A percentile compares a stretch with the other conserved stretches of the same genome.
phyloP scores from a whole-genome alignment of 73 alveolate genomes.

The Loxodes magnus region DNA sequence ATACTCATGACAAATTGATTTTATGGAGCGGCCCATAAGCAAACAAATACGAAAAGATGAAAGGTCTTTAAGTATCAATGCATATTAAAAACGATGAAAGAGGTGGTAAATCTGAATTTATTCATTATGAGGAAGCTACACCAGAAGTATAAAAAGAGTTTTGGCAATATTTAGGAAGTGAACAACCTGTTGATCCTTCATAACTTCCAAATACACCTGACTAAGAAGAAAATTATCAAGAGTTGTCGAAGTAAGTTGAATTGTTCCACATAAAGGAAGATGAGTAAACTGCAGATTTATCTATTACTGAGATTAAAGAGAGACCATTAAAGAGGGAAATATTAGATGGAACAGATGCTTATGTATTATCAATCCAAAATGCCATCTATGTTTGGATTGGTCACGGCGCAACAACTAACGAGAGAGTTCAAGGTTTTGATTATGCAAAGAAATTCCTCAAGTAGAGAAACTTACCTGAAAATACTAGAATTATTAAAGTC shows the following conservation, averaged over 20 bases:
- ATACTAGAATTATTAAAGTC: slow-evolving; percentile 18
- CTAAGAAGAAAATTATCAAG: too few relatives aligned
- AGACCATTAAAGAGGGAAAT: slow-evolving; percentile 28
- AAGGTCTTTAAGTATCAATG: slow-evolving; percentile 27
- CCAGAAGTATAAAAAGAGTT: slow-evolving; percentile 23
- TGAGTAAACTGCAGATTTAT: too few relatives aligned
- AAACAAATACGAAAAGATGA: slow-evolving; percentile 25
- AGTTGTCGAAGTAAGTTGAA: too few relatives aligned
- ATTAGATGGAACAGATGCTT: slow-evolving; percentile 30
- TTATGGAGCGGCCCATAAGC: slow-evolving; percentile 39
- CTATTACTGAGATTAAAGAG: slow-evolving; percentile 33
- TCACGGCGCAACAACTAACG: slow-evolving; percentile 24
- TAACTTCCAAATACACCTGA: too few relatives aligned
- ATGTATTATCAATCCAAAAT: slow-evolving; percentile 23
- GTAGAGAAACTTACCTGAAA: slow-evolving; percentile 13
- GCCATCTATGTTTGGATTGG: slow-evolving; percentile 38
- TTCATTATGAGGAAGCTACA: slow-evolving; percentile 30
- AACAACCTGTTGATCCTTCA: too few relatives aligned
- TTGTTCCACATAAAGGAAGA: too few relatives aligned
- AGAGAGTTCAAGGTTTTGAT: slow-evolving; percentile 22
- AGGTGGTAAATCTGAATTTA: slow-evolving; percentile 21
- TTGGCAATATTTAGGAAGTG: slow-evolving; percentile 39
- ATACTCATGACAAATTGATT: slow-evolving; percentile 21
- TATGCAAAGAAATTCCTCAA: slow-evolving; percentile 27
- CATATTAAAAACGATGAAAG: slow-evolving; percentile 28